Evolutionary conservation across 139 green algal genomes (phyloP).

Genomic region (Picochlorum sp.): DNA sequence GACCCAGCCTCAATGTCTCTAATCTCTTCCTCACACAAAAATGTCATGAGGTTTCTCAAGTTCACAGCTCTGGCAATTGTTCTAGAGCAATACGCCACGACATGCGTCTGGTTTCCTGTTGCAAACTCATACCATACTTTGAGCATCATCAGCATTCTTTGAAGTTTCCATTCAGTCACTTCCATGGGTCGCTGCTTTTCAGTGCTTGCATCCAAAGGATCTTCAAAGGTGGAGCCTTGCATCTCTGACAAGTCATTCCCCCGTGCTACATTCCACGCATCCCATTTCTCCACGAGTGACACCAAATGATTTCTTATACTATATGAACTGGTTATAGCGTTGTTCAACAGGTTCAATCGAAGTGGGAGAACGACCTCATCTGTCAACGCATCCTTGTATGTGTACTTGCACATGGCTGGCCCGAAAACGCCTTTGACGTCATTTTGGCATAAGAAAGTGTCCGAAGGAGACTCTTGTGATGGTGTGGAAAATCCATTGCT

Average conservation of each 20-base stretch:
- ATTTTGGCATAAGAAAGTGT: not conserved
- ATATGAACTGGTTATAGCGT: not conserved
- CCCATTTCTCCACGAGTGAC: not conserved
- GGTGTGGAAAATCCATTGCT: not conserved
- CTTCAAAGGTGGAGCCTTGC: not conserved
- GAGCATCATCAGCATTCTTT: not conserved
- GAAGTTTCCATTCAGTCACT: not conserved
- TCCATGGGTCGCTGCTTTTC: not conserved
- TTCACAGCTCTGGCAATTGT: not conserved
- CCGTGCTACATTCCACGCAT: not conserved
- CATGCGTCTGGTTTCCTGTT: not conserved
- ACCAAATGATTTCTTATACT: not conserved
- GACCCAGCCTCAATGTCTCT: not conserved
- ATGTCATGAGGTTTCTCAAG: not conserved
- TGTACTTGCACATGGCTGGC: not conserved
- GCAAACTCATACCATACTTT: constrained; percentile 1
- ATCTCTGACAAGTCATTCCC: not conserved
- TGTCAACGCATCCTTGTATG: not conserved
- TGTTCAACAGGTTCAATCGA: not conserved
- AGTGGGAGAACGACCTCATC: not conserved
- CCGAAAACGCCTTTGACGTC: not conserved
- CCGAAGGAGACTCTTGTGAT: not conserved
- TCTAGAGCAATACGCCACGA: not conserved
- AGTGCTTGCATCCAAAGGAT: not conserved
- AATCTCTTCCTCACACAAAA: not conserved